Base-by-base conservation (phyloP, 148 eudicot genomes). In the Fallopia convolvulus region DNA sequence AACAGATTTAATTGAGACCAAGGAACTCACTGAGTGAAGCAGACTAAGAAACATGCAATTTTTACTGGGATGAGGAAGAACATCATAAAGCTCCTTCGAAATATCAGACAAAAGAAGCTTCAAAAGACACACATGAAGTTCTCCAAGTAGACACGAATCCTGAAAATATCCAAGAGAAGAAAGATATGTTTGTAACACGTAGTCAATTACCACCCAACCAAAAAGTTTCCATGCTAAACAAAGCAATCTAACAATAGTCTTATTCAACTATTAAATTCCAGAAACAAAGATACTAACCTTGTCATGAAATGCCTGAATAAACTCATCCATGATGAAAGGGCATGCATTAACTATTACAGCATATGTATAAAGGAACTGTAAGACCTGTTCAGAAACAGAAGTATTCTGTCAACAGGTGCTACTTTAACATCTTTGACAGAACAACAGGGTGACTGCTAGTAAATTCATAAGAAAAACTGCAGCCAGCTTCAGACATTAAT, bases 241-340 rank as follows among this genome's bases (percentile, higher is more conserved):
- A 68, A 33, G 42, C 44, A 68, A 68, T 17, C 9, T 33, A 68
- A 68, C 4, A 7, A 6, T 36, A 36, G 41, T 10, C 5, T 30
- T 13, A 65, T 12, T 14, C 11, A 30, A 65, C 17, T 30, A 39
- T 23, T 65, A 58, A 58, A 2, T 36, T 68, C 44, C 9, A 68
- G 21, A 68, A 68, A 68, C 46, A 65, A 61, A 13, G 23, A 17
- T 32, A 81, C 86, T 77, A 52, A 90, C 99, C 94, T 92, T 91
- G 72, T 85, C 97, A 77, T 66, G 79, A 80, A 95, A 92, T 78
- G 99, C 87, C 81, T 86, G 91, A 13, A 88, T 91, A 87, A 95
- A 87, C 83, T 92, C 97, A 76, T 95, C 93, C 5, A 95, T 72
- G 79, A 94, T 91, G 80, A 95, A 95, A 26, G 99, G 87, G 79